Conservation (phyloP, 495 filamentous ascomycete species). For the Apodospora peruviana region DNA sequence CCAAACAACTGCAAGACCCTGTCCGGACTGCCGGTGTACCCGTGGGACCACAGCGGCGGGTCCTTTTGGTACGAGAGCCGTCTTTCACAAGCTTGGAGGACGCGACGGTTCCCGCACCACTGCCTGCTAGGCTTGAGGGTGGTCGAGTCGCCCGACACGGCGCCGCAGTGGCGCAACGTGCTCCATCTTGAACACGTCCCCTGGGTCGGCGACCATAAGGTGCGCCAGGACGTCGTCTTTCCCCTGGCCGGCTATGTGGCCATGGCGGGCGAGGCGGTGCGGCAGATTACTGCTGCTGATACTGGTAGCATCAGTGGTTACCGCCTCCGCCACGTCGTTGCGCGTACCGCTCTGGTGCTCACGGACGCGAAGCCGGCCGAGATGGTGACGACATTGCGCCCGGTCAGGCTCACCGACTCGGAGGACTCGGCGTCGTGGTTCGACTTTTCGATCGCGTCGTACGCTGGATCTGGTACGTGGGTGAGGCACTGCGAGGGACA, state of each 20-base stretch:
- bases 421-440: slow-evolving; percentile 36
- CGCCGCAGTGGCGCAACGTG: slow-evolving; percentile 37
- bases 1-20: background rate
- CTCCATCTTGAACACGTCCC: slow-evolving; percentile 29
- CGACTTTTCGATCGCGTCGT: slow-evolving; percentile 40
- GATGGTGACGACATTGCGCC: slow-evolving; percentile 36
- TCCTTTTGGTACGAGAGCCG: slow-evolving; percentile 37
- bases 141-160: slow-evolving; percentile 11
- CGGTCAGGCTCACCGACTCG: slow-evolving; percentile 25
- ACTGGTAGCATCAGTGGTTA: slow-evolving; percentile 15
- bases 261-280: slow-evolving; percentile 32
- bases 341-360: slow-evolving; percentile 33
- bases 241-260: slow-evolving; percentile 38
- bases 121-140: slow-evolving; percentile 43
- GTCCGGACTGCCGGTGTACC: slow-evolving; percentile 28
- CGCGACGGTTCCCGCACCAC: slow-evolving; percentile 27
- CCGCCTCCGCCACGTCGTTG: slow-evolving; percentile 28
- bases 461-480: slow-evolving; percentile 30
- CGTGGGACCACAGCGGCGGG: slow-evolving; percentile 36
- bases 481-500: slow-evolving; percentile 36
- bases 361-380: slow-evolving; percentile 27
- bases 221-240: slow-evolving; percentile 31
- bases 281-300: slow-evolving; percentile 24
- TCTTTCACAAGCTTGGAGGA: slow-evolving; percentile 36
- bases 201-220: slow-evolving; percentile 43